These are phyloP conservation scores for Annona cherimola DNA, from an alignment of 164 flowering plant genomes.

Conservation along the genomic window DNA sequence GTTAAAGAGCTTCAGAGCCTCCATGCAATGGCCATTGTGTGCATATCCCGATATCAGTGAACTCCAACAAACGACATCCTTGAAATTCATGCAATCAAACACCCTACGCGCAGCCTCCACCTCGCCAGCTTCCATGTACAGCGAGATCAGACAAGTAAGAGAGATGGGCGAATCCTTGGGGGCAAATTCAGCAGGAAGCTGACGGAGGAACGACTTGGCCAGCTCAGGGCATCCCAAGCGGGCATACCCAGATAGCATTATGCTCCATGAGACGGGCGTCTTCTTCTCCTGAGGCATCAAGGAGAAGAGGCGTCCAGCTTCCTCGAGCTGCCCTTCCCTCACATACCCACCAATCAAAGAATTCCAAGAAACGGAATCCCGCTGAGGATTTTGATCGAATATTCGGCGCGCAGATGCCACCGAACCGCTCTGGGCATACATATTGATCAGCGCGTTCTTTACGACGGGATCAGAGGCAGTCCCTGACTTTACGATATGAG, in stretches of 20 bases:
- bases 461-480: constrained; percentile 1
- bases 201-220: not conserved
- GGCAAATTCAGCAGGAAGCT: not conserved
- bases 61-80: constrained; percentile 63
- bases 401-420: not conserved
- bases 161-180: not conserved
- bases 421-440: constrained; percentile 4
- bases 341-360: constrained; percentile 8
- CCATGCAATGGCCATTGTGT: constrained; percentile 28
- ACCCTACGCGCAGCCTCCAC: constrained; percentile 32
- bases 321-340: not conserved
- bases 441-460: constrained; percentile 1
- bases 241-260: constrained; percentile 3
- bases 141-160: constrained; percentile 1
- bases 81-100: constrained; percentile 50
- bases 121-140: constrained; percentile 18
- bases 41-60: constrained; percentile 58
- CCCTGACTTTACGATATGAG: not conserved
- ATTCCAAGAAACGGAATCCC: constrained; percentile 6
- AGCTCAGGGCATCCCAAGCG: not conserved
- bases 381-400: constrained; percentile 2
- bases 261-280: constrained; percentile 1
- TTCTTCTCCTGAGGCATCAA: constrained; percentile 2
- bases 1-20: constrained; percentile 37
- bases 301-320: constrained; percentile 4